These are phyloP conservation scores for Didymella segeticola DNA, from an alignment of 2,329 filamentous ascomycete species.

Conservation along the genomic window DNA sequence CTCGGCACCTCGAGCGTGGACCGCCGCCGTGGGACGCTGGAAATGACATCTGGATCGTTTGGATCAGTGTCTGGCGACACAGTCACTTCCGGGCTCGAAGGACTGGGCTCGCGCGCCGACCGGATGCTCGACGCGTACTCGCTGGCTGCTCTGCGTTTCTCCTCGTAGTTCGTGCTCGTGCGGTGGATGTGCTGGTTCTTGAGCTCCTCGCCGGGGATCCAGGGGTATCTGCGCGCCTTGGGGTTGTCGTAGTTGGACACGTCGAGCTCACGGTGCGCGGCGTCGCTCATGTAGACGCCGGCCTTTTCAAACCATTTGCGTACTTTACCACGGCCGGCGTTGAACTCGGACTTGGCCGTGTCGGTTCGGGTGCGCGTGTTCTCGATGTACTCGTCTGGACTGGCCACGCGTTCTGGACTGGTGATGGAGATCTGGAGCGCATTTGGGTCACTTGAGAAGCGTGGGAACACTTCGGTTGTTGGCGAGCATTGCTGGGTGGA, in stretches of 20 bases:
- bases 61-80: constrained; percentile 22
- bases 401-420: constrained; percentile 9
- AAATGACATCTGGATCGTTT: constrained; percentile 16
- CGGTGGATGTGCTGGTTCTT: constrained; percentile 53
- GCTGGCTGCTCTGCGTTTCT: constrained; percentile 46
- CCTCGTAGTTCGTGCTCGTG: constrained; percentile 53
- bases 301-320: constrained; percentile 52
- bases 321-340: constrained; percentile 29
- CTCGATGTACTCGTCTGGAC: constrained; percentile 5
- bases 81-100: constrained; percentile 18
- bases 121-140: constrained; percentile 42
- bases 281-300: constrained; percentile 57
- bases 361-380: constrained; percentile 4
- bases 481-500: constrained; percentile 3
- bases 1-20: constrained; percentile 33
- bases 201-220: constrained; percentile 61
- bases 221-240: constrained; percentile 60
- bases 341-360: constrained; percentile 13
- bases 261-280: constrained; percentile 54
- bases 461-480: constrained; percentile 15
- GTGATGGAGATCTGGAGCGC: constrained; percentile 24
- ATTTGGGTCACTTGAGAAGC: constrained; percentile 25
- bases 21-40: constrained; percentile 15
- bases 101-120: constrained; percentile 35
- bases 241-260: constrained; percentile 58